These are phyloP conservation scores for Malassezia arunalokei DNA, from an alignment of 1,284 basidiomycete species.

Conservation along the genomic window DNA sequence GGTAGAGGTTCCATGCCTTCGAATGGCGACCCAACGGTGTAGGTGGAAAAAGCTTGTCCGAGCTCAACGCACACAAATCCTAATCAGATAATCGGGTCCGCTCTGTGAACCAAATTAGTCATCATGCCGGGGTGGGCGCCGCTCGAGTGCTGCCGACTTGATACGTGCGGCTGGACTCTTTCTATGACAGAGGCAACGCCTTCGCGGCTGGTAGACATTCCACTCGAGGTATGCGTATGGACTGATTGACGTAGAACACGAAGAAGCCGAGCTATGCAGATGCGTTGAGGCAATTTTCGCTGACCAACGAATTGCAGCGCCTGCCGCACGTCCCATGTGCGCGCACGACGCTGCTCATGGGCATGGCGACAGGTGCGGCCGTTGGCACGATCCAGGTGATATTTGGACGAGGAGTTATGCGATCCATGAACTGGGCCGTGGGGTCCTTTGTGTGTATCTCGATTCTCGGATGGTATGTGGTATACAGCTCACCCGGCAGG, in stretches of 20 bases:
- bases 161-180: not conserved
- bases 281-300: not conserved
- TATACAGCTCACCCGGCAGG: not conserved
- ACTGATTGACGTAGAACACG: too few species aligned
- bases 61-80: not conserved
- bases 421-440: slow-evolving; percentile 10
- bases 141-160: too few species aligned
- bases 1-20: too few species aligned
- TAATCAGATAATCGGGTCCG: slow-evolving; percentile 9
- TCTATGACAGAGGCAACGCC: not conserved
- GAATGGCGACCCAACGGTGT: too few species aligned
- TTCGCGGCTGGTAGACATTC: not conserved
- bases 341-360: slow-evolving; percentile 11
- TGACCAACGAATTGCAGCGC: not conserved
- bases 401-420: not conserved
- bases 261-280: not conserved
- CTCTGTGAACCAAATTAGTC: too few species aligned
- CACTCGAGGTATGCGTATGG: too few species aligned
- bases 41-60: too few species aligned
- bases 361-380: slow-evolving; percentile 8
- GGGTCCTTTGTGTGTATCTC: slow-evolving; percentile 13
- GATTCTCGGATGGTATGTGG: slow-evolving; percentile 9
- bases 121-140: too few species aligned
- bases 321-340: slow-evolving; percentile 15
- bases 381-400: slow-evolving; percentile 11